A percentile compares a stretch with the other conserved stretches of the same genome.
Evolutionary conservation across 1,139 yeast species (phyloP).

Genomic region (Kluyveromyces marxianus): DNA sequence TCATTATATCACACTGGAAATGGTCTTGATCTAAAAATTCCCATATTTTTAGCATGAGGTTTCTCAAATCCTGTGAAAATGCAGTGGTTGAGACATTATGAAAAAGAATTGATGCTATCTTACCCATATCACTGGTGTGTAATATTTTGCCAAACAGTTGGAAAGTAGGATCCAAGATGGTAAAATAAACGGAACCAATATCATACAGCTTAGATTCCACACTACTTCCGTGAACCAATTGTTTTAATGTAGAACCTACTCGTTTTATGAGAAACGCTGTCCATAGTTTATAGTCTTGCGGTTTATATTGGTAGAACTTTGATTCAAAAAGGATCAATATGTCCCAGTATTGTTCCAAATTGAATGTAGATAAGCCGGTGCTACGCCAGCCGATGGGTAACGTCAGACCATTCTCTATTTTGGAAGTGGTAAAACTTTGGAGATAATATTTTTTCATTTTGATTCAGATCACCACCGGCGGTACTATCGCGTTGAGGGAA

Average conservation of each 20-base stretch:
- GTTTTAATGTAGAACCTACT: background rate
- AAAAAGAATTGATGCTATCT: background rate
- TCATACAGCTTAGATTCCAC: background rate
- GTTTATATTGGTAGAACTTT: constrained; percentile 12
- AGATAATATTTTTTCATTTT: background rate
- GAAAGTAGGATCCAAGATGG: constrained; percentile 1
- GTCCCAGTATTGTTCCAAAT: constrained; percentile 27
- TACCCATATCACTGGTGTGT: background rate
- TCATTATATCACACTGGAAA: constrained; percentile 1
- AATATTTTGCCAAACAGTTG: constrained; percentile 5
- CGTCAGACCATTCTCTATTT: constrained; percentile 3
- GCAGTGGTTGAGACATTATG: constrained; percentile 1
- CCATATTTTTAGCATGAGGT: constrained; percentile 3
- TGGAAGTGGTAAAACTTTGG: constrained; percentile 1
- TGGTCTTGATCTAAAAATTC: constrained; percentile 3
- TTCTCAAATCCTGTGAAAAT: constrained; percentile 1
- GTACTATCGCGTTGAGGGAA: background rate
- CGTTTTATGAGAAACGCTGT: background rate
- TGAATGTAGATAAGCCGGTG: background rate
- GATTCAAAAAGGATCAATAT: constrained; percentile 24
- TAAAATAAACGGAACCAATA: constrained; percentile 2
- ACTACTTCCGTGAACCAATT: background rate
- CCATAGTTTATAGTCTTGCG: constrained; percentile 4
- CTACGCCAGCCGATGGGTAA: constrained; percentile 4
- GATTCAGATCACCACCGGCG: background rate